phyloP scores from a whole-genome alignment of 2,329 filamentous ascomycete species.

The Claviceps humidiphila region DNA sequence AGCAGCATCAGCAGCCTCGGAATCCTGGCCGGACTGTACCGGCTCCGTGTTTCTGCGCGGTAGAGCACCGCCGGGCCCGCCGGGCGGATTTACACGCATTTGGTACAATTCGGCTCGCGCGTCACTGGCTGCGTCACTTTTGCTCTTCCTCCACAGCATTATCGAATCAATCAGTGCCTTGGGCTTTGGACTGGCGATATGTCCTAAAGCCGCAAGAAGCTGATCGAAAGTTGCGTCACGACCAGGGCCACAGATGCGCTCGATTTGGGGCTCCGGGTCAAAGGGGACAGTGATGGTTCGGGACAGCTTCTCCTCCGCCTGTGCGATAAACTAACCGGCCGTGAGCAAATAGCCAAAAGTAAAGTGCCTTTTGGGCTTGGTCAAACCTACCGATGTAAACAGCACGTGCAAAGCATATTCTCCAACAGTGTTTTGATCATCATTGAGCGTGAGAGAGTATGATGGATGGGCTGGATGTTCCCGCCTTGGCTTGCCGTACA shows the following conservation, averaged over 20 bases:
- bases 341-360: constrained; percentile 8
- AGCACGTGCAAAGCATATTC: constrained; percentile 95
- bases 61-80: constrained; percentile 36
- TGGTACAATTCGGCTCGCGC: constrained; percentile 48
- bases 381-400: constrained; percentile 64
- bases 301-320: constrained; percentile 92
- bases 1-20: constrained; percentile 15
- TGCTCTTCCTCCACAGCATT: constrained; percentile 95
- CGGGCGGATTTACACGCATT: constrained; percentile 27
- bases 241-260: constrained; percentile 79
- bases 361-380: neutral
- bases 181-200: constrained; percentile 87
- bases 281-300: constrained; percentile 70
- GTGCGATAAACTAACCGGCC: constrained; percentile 61
- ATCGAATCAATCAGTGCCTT: constrained; percentile 93
- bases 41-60: constrained; percentile 66
- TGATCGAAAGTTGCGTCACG: constrained; percentile 87
- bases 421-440: constrained; percentile 83
- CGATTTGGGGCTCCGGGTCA: constrained; percentile 71
- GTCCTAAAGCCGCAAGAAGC: constrained; percentile 80
- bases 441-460: constrained; percentile 56
- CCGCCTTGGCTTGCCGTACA: constrained; percentile 54
- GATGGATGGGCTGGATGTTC: constrained; percentile 65
- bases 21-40: constrained; percentile 28
- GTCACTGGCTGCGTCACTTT: constrained; percentile 75